Evolutionary conservation across 306 rosid species (phyloP).

Genomic region (Urtica urens): DNA sequence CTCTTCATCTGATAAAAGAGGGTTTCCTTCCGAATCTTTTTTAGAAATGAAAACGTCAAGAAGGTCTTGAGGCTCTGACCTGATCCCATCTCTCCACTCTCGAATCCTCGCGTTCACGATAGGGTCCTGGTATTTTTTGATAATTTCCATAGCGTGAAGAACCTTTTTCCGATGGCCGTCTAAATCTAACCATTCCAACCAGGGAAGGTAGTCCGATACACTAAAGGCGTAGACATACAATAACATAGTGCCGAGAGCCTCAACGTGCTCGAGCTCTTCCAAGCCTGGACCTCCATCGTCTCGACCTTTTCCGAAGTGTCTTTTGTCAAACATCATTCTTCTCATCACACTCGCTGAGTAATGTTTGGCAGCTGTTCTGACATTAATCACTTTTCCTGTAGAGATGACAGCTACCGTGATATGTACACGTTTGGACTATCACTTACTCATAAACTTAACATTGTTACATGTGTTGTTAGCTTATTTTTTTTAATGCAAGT

Average conservation of each 20-base stretch:
- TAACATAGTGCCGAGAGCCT: slow-evolving; percentile 18
- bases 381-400: slow-evolving; percentile 11
- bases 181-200: slow-evolving; percentile 26
- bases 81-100: slow-evolving; percentile 25
- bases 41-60: slow-evolving; percentile 34
- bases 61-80: slow-evolving; percentile 18
- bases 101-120: slow-evolving; percentile 20
- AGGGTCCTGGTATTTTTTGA: slow-evolving; percentile 22
- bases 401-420: too few species aligned
- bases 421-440: too few species aligned
- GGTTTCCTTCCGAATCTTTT: slow-evolving; percentile 14
- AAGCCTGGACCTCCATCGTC: slow-evolving; percentile 26
- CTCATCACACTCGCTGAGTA: slow-evolving; percentile 23
- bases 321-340: slow-evolving; percentile 18
- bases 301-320: slow-evolving; percentile 29
- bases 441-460: too few species aligned
- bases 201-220: slow-evolving; percentile 31
- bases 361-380: slow-evolving; percentile 14
- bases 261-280: slow-evolving; percentile 26
- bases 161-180: slow-evolving; percentile 17
- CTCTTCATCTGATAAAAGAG: slow-evolving; percentile 22
- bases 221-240: slow-evolving; percentile 13
- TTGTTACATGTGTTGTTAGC: too few species aligned
- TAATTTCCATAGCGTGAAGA: slow-evolving; percentile 7
- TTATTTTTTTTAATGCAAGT: too few species aligned